phyloP scores from a whole-genome alignment of 225 moss, liverwort and hornwort species.

The Antitrichia curtipendula region DNA sequence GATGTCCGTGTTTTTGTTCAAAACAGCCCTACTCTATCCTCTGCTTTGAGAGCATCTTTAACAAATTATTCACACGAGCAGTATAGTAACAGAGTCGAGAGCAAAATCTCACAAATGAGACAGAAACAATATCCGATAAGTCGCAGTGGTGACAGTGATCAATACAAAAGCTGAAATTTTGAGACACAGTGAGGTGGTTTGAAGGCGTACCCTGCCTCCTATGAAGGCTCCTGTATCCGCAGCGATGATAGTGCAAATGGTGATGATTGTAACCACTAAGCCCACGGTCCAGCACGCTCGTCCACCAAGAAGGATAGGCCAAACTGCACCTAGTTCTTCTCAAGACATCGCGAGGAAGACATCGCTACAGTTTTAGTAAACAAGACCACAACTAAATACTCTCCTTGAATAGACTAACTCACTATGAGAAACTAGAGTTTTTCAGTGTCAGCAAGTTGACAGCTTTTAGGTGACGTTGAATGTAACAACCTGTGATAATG shows the following conservation, averaged over 20 bases:
- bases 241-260: slow-evolving; percentile 58
- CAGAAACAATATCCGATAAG: background rate
- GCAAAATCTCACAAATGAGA: background rate
- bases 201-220: slow-evolving; percentile 63
- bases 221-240: slow-evolving; percentile 86
- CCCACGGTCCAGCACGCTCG: slow-evolving; percentile 90
- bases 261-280: slow-evolving; percentile 77
- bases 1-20: background rate
- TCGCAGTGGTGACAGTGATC: background rate
- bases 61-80: background rate
- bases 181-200: background rate
- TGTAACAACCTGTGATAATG: too few relatives aligned
- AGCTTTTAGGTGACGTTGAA: too few relatives aligned
- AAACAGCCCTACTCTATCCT: background rate
- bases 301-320: slow-evolving; percentile 82
- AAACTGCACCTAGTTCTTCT: slow-evolving; percentile 60
- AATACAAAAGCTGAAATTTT: background rate
- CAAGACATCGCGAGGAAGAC: background rate
- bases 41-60: background rate
- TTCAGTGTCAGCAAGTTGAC: too few relatives aligned
- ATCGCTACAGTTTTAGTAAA: background rate
- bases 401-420: background rate
- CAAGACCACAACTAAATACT: background rate
- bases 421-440: too few relatives aligned
- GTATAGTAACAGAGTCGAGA: background rate